Evolutionary conservation across 2,329 filamentous ascomycete species (phyloP), one percentile per base, ranked within the genome.

Genomic region (Diaporthe nobilis): DNA sequence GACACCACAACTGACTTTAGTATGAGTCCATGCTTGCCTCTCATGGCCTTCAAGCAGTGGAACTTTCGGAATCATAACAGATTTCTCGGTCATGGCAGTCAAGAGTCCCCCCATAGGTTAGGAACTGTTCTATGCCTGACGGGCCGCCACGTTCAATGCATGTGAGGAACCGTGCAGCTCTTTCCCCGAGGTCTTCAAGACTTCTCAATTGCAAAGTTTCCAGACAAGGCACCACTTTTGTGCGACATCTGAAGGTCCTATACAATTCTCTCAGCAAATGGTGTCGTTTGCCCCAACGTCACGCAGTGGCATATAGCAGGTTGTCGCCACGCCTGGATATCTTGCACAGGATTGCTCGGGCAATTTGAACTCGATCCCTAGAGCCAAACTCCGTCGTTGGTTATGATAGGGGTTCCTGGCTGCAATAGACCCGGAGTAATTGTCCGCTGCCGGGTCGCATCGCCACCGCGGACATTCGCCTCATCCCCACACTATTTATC

Each of bases 141-240:
- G 20, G 44, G 15, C 9, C 17, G 17, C 3, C 44, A 47, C 44
- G 17, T 47, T 22, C 17, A 20, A 44, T 20, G n/a, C n/a, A n/a
- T n/a, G n/a, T n/a, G 7, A 20, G 4, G 1, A 17, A 44, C 0
- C 0, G 5, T 17, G 5, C 42, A 20, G 15, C 2, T 4, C 15
- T 20, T 8, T 1, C 2, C 42, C 7, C 42, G 15, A 44, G 5
- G 15, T 1, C 42, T 20, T 44, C 42, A 44, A 44, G 37, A 39
- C 12, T 39, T 39, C 37, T 12, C 37, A 39, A 1, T 0, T 1
- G 10, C 0, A 12, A 13, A 5, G 15, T 0, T 20, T 2, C 42
- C 17, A 20, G 15, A 7, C 17, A 44, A 44, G 5, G 42, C 15
- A 17, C 0, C 42, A 39, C 37, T 39, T 39, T 39, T 39, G 12